Evolutionary conservation across 176 grass and related monocot genomes (phyloP).

Genomic region (Elymus sibiricus): DNA sequence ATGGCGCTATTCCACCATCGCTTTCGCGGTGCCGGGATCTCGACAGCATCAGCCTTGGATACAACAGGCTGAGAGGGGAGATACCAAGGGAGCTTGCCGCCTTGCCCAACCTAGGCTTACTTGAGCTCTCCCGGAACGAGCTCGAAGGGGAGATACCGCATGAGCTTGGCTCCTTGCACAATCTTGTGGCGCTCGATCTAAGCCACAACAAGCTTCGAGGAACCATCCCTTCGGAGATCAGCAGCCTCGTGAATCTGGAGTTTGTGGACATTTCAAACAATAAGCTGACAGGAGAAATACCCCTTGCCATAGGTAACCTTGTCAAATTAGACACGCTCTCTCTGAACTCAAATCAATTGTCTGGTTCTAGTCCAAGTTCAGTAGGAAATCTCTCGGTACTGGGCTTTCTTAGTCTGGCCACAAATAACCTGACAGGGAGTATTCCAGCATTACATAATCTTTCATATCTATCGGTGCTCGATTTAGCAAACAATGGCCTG

Average conservation of each 20-base stretch:
- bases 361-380: not conserved
- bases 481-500: not conserved
- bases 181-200: not conserved
- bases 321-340: not conserved
- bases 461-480: not conserved
- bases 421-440: not conserved
- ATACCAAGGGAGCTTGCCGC: too few species aligned
- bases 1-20: not conserved
- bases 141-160: not conserved
- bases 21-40: not conserved
- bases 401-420: accelerated
- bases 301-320: not conserved
- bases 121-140: not conserved
- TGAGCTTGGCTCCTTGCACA: not conserved
- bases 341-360: not conserved
- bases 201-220: not conserved
- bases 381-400: constrained; percentile 1
- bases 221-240: not conserved
- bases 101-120: not conserved
- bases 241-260: not conserved
- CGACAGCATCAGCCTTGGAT: not conserved
- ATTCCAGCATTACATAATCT: not conserved
- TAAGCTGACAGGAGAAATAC: not conserved
- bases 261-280: not conserved
- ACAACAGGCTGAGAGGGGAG: not conserved